phyloP scores from a whole-genome alignment of 768 basidiomycete species.

The Trametes cinnabarina region DNA sequence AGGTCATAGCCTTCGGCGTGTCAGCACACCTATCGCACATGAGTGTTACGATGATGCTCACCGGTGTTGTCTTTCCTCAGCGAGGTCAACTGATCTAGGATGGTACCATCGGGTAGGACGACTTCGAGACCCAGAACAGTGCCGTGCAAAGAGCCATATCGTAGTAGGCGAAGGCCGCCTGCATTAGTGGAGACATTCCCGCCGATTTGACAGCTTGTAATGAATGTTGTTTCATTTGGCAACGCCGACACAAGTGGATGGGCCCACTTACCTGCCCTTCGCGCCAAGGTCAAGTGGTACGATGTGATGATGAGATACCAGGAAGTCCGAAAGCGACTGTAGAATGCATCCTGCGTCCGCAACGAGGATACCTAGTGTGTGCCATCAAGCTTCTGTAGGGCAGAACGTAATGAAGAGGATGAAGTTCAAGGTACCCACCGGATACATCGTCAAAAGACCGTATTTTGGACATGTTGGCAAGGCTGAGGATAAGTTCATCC shows the following conservation, averaged over 20 bases:
- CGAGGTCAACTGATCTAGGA: conserved; percentile 85
- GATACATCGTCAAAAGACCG: conserved; percentile 84
- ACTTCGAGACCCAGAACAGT: conserved; percentile 94
- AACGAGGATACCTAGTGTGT: conserved; percentile 86
- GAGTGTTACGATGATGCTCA: conserved; percentile 32
- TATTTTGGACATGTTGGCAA: conserved; percentile 78
- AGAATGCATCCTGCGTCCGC: conserved; percentile 95
- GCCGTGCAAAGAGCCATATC: conserved; percentile 95
- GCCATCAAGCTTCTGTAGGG: too few relatives aligned
- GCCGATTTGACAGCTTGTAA: conserved; percentile 87
- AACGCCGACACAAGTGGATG: too few relatives aligned
- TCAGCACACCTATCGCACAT: neutral
- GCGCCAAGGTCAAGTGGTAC: conserved; percentile 96
- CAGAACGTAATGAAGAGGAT: conserved; percentile 5
- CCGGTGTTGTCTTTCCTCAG: conserved; percentile 98
- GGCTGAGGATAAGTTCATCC: conserved; percentile 84
- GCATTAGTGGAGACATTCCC: conserved; percentile 98
- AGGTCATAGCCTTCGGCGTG: conserved; percentile 82
- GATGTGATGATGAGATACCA: conserved; percentile 86
- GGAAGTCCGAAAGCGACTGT: conserved; percentile 80
- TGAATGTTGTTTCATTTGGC: too few relatives aligned
- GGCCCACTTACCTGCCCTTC: conserved; percentile 74
- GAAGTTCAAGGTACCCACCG: conserved; percentile 50
- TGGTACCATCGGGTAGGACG: conserved; percentile 89
- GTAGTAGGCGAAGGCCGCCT: conserved; percentile 89